Conservation (phyloP, 495 filamentous ascomycete genomes). For the Penicillium simplicissimum region DNA sequence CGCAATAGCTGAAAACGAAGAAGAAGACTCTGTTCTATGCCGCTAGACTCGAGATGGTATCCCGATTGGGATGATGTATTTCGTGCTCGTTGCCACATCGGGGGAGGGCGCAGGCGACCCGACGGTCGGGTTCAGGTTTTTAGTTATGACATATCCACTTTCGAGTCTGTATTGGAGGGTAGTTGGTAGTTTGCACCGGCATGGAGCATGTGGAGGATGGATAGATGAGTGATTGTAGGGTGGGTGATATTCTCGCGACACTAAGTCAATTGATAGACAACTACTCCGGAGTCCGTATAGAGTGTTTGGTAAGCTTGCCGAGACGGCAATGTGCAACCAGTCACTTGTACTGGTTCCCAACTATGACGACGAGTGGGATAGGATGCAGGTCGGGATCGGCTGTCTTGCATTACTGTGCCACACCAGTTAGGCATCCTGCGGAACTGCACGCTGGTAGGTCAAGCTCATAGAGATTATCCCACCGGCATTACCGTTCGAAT, state of each 20-base stretch:
- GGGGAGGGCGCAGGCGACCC: neutral
- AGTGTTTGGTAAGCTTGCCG: neutral
- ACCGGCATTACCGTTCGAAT: neutral
- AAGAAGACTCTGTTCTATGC: neutral
- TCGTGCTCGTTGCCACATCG: neutral
- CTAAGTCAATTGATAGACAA: neutral
- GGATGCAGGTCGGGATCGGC: neutral
- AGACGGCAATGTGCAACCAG: neutral
- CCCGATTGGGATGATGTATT: constrained; percentile 2
- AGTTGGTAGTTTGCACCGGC: neutral
- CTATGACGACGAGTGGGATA: neutral
- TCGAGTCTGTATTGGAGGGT: neutral
- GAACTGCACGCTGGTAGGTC: neutral
- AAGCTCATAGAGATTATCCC: neutral
- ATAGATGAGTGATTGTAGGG: neutral
- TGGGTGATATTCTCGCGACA: neutral
- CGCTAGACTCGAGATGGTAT: neutral
- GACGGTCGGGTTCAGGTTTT: neutral
- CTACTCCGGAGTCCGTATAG: too few relatives aligned
- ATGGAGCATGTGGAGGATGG: neutral
- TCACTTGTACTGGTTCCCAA: neutral
- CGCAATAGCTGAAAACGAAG: neutral
- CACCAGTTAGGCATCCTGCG: neutral
- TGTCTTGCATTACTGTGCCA: neutral
- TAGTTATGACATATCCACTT: neutral